Conservation (phyloP, 441 rosid species). For the Raphanus hybrid region DNA sequence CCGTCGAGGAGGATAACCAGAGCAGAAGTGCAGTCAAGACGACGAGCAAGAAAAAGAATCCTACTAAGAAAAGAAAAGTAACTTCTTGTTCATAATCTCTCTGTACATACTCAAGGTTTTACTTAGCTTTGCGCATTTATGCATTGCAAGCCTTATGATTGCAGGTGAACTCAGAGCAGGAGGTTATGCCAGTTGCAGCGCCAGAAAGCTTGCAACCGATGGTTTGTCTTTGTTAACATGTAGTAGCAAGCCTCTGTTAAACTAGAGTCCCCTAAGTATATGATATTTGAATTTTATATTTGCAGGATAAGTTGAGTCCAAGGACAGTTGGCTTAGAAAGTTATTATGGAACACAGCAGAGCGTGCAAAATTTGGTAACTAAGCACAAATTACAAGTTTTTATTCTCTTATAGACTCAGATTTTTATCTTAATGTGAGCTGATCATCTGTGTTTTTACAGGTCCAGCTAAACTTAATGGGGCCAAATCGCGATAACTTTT, state of each 20-base stretch:
- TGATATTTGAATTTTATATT: slow-evolving; percentile 13
- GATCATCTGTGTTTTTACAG: slow-evolving; percentile 46
- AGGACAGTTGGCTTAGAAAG: slow-evolving; percentile 71
- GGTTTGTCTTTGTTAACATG: slow-evolving; percentile 53
- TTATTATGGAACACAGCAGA: slow-evolving; percentile 70
- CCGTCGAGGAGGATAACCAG: slow-evolving; percentile 77
- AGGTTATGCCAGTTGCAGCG: slow-evolving; percentile 62
- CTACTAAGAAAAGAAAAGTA: slow-evolving; percentile 87
- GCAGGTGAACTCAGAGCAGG: slow-evolving; percentile 81
- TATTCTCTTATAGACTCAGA: slow-evolving; percentile 19
- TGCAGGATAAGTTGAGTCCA: slow-evolving; percentile 76
- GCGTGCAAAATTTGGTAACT: slow-evolving; percentile 74
- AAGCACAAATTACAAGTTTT: slow-evolving; percentile 26
- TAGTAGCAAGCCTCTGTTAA: slow-evolving; percentile 9
- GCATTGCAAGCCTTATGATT: slow-evolving; percentile 30
- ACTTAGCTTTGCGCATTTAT: slow-evolving; percentile 10
- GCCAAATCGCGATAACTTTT: slow-evolving; percentile 76
- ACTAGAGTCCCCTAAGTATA: background rate
- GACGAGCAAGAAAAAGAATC: slow-evolving; percentile 80
- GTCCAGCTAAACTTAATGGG: slow-evolving; percentile 91
- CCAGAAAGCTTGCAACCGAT: slow-evolving; percentile 84
- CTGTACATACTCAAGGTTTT: background rate
- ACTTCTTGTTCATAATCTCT: slow-evolving; percentile 28
- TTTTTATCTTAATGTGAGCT: slow-evolving; percentile 13
- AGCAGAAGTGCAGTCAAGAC: slow-evolving; percentile 67